Evolutionary conservation across 805 yeast species (phyloP).

Genomic region (Starmerella stigmatis): DNA sequence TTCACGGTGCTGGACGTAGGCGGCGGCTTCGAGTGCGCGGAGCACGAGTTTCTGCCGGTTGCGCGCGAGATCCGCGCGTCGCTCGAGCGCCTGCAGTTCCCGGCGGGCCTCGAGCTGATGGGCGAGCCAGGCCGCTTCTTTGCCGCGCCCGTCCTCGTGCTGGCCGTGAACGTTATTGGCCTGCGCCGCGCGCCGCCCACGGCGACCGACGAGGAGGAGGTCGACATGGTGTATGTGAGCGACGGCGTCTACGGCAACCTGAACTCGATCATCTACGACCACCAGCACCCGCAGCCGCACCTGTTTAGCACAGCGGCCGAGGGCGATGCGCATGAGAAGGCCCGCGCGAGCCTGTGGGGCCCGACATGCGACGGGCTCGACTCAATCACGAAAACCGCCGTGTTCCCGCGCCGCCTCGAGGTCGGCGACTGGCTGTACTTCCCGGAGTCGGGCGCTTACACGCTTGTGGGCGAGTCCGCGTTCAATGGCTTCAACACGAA

Average conservation of each 20-base stretch:
- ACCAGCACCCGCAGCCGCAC: slow-evolving; percentile 64
- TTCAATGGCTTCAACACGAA: slow-evolving; percentile 66
- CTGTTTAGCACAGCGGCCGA: slow-evolving; percentile 30
- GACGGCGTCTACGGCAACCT: slow-evolving; percentile 95
- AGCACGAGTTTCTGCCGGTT: slow-evolving; percentile 48
- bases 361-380: slow-evolving; percentile 98
- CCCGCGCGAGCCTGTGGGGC: slow-evolving; percentile 70
- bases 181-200: slow-evolving; percentile 42
- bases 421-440: slow-evolving; percentile 93
- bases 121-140: slow-evolving; percentile 94
- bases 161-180: slow-evolving; percentile 80
- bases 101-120: slow-evolving; percentile 45
- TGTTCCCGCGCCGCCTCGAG: slow-evolving; percentile 48
- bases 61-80: slow-evolving; percentile 42
- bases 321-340: not conserved
- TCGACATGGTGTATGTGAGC: slow-evolving; percentile 65
- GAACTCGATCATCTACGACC: slow-evolving; percentile 89
- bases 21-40: slow-evolving; percentile 69
- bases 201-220: too few species aligned
- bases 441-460: slow-evolving; percentile 78
- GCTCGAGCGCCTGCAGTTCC: slow-evolving; percentile 43
- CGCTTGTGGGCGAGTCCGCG: slow-evolving; percentile 80
- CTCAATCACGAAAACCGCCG: slow-evolving; percentile 49
- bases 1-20: slow-evolving; percentile 72
- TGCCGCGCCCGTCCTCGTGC: slow-evolving; percentile 73